These are phyloP conservation scores for Piper betle DNA, from an alignment of 164 flowering plant genomes.

Conservation along the genomic window DNA sequence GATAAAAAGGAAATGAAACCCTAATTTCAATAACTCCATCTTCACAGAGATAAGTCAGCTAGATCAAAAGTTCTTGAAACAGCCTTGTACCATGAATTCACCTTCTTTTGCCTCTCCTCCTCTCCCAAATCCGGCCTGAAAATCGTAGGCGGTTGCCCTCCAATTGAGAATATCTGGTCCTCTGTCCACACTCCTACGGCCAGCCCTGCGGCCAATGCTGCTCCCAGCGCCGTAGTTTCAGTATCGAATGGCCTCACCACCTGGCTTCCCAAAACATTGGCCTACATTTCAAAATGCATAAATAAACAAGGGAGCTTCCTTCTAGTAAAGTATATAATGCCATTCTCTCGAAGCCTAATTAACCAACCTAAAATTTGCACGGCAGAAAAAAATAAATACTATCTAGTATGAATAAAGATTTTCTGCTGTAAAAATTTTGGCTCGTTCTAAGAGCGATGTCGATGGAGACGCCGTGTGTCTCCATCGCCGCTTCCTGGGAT, in stretches of 20 bases:
- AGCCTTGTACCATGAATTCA: conserved; percentile 84
- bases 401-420: too few relatives aligned
- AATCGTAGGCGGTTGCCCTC: conserved; percentile 19
- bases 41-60: conserved; percentile 31
- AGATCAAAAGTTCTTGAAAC: conserved; percentile 69
- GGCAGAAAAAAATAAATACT: too few relatives aligned
- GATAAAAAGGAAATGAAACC: too few relatives aligned
- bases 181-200: conserved; percentile 81
- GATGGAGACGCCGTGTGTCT: too few relatives aligned
- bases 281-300: conserved; percentile 24
- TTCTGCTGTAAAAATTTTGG: too few relatives aligned
- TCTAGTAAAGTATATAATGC: too few relatives aligned
- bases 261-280: conserved; percentile 67
- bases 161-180: conserved; percentile 43
- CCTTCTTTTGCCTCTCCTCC: conserved; percentile 57
- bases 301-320: background rate
- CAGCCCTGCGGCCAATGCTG: conserved; percentile 94
- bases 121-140: conserved; percentile 43
- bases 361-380: too few relatives aligned
- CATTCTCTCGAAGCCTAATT: background rate
- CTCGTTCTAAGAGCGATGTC: too few relatives aligned
- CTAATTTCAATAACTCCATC: too few relatives aligned
- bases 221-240: conserved; percentile 96
- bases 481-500: too few relatives aligned
- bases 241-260: conserved; percentile 86